Evolutionary conservation across 371 early-diverging fungal genomes (phyloP), one percentile per base, ranked within the genome.

Genomic region (Mortierella sp.): DNA sequence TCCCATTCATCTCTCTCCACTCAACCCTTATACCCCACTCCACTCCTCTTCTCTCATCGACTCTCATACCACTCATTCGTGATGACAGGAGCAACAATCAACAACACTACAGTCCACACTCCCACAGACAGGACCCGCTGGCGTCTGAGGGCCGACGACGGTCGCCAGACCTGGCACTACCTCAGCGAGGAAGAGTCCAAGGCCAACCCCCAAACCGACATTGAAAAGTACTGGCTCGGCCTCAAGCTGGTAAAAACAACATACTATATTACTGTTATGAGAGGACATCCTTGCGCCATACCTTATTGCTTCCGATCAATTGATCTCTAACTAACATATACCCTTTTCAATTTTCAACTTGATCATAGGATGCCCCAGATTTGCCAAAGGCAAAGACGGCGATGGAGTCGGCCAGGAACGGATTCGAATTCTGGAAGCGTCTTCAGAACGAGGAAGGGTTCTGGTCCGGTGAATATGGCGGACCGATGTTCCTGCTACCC

Each of bases 381-480:
- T 79, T 87, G 65, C 86, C 85, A n/a, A 90, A 65, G 68, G 88
- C 89, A 53, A 88, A 79, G 48, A 94, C 92, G 5, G 93, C 98
- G 0, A 79, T 91, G 22, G 95, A 96, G 74, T 87, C 95, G 26
- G 98, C 98, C 16, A 90, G 92, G 40, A 96, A 96, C 80, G 97
- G 97, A 13, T 94, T 95, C 85, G 91, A 93, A 68, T 99, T 97
- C 86, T 96, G 92, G 74, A 90, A 92, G 74, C 88, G 88, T 22
- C 88, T 98, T 43, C 99, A 98, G 85, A 97, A 97, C n/a, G 92
- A 91, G 53, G 97, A 97, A 74, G 99, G 99, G 5, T 98, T 98
- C 89, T 99, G 96, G 95, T 95, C 96, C 5, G 97, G 98, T 52
- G 96, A 97, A 76, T 98, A 98, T 86, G 99, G 97, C 71, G 99